Evolutionary conservation across 306 rosid genomes (phyloP).

Genomic region (Macrotyloma uniflorum): DNA sequence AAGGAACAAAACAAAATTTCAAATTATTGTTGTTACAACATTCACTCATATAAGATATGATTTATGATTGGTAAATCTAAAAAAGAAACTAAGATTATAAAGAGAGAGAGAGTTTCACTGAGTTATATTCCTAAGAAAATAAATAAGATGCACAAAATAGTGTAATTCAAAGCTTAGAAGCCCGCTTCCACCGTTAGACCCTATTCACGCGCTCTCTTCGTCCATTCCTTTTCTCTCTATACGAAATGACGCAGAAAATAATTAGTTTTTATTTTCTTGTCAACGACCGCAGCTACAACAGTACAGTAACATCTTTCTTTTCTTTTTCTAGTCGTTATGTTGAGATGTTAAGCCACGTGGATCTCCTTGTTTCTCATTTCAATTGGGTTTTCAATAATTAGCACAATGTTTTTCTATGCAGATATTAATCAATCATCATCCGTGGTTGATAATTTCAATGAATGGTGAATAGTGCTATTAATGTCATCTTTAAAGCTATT

Average conservation of each 20-base stretch:
- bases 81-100: not conserved
- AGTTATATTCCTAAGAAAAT: not conserved
- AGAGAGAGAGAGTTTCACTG: not conserved
- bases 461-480: not conserved
- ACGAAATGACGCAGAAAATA: not conserved
- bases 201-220: conserved; percentile 39
- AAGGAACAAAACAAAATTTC: too few species aligned
- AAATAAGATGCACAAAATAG: conserved; percentile 12
- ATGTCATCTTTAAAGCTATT: not conserved
- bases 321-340: not conserved
- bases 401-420: not conserved
- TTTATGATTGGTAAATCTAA: not conserved
- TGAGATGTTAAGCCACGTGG: not conserved
- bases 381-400: not conserved
- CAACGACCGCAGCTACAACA: not conserved
- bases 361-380: not conserved
- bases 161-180: conserved; percentile 26
- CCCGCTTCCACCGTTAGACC: conserved; percentile 46
- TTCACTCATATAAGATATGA: not conserved
- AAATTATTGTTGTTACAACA: too few species aligned
- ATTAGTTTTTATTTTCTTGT: not conserved
- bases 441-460: not conserved
- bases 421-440: not conserved
- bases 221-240: not conserved
- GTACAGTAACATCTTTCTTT: not conserved